Conservation (phyloP, 75 land plant species). For the Isoetes taiwanensis region DNA sequence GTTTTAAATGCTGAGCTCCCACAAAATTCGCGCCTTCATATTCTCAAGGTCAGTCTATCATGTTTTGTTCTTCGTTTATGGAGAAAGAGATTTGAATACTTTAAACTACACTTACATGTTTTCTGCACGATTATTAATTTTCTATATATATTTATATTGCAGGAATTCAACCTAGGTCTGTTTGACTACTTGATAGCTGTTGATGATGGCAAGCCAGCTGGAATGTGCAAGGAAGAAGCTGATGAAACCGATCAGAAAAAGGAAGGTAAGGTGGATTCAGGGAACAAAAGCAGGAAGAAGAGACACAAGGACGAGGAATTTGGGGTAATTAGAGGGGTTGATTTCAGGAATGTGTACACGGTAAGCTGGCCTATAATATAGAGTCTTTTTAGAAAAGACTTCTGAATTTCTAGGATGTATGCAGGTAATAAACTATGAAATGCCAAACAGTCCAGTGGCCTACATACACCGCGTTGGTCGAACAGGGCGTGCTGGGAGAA, state of each 20-base stretch:
- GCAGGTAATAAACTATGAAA: conserved; percentile 79
- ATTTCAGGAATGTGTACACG: conserved; percentile 88
- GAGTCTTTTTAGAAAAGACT: not conserved
- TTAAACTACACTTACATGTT: not conserved
- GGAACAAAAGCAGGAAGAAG: conserved; percentile 35
- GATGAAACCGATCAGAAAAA: conserved; percentile 11
- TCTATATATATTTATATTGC: not conserved
- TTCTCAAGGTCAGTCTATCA: conserved; percentile 59
- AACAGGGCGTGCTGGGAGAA: conserved; percentile 76
- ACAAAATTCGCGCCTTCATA: conserved; percentile 91
- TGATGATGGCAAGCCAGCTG: conserved; percentile 41
- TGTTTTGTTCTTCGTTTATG: no score
- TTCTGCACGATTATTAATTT: not conserved
- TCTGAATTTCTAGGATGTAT: not conserved
- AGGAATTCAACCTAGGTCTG: conserved; percentile 78
- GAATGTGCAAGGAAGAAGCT: conserved; percentile 32
- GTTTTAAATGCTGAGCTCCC: conserved; percentile 90
- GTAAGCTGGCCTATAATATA: conserved; percentile 33
- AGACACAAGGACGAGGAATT: conserved; percentile 61
- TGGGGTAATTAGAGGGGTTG: conserved; percentile 97
- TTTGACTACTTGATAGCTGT: conserved; percentile 91
- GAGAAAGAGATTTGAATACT: no score
- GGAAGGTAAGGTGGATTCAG: conserved; percentile 8
- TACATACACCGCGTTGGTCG: conserved; percentile 92
- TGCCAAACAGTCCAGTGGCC: conserved; percentile 54